Evolutionary conservation across 768 basidiomycete species (phyloP), one percentile per base, ranked within the genome.

Genomic region (Mycena vulgaris): DNA sequence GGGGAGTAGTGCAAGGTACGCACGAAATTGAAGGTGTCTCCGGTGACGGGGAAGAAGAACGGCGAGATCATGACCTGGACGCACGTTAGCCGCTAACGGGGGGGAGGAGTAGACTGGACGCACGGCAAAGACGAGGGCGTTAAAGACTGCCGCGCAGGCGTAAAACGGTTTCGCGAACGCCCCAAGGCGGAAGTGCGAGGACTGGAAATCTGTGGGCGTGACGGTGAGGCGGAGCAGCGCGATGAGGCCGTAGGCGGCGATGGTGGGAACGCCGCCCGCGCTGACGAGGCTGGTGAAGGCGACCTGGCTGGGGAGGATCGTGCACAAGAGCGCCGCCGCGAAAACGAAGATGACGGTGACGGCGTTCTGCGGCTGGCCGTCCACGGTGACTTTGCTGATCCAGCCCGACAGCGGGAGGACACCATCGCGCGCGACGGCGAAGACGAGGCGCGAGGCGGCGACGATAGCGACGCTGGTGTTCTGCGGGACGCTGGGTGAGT

Each of bases 371-470:
- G 96, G 96, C 75, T 96, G 93, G 2, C 93, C 92, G 19, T 86
- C 80, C 0, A 79, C 71, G 56, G 93, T 90, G 47, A 97, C 93
- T 68, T 85, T 81, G 49, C 93, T 90, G 60, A 98, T 93, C 96
- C 95, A 97, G 16, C 82, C 68, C 0, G 94, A 95, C 53, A 94
- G 78, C 0, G 96, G 96, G 14, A 98, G 84, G 0, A 97, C 94
- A 31, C 96, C 96, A 74, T 98, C 96, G 61, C 96, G 92, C n/a
- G 96, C 96, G 51, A 98, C 93, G 11, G 96, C 96, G 76, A 94
- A 98, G 45, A 98, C 87, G 30, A 98, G 87, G 5, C 96, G 89
- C 16, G 95, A 96, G 16, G 95, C 89, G 2, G 96, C 96, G 23
- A 97, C 94, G 65, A 97, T 90, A 21, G 94, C 89, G 49, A 97